A percentile compares a stretch with the other conserved stretches of the same genome.
phyloP scores from a whole-genome alignment of 352 stramenopile species.

The Phytophthora tentaculata region DNA sequence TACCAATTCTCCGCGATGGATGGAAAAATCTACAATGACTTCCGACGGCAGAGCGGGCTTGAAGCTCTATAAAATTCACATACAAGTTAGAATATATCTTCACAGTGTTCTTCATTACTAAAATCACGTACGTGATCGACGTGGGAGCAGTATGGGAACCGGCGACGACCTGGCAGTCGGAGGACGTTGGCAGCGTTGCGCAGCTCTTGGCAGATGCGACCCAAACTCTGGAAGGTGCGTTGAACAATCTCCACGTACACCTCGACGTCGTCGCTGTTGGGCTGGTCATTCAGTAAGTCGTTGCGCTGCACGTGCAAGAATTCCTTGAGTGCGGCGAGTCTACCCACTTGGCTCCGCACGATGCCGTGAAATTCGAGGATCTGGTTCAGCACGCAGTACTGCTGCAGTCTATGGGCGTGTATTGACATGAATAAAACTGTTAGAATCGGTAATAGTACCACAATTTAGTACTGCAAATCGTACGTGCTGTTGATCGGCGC shows the following conservation, averaged over 20 bases:
- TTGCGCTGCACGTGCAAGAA: conserved; percentile 55
- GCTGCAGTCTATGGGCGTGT: conserved; percentile 55
- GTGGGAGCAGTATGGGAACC: conserved; percentile 83
- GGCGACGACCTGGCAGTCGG: conserved; percentile 70
- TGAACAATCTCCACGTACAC: conserved; percentile 60
- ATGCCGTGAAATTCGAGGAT: conserved; percentile 85
- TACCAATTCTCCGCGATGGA: conserved; percentile 82
- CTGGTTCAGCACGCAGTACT: conserved; percentile 87
- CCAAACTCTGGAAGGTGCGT: conserved; percentile 57
- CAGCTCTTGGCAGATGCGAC: conserved; percentile 65
- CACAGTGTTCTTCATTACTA: neutral
- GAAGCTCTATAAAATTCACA: conserved; percentile 42
- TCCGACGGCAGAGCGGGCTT: conserved; percentile 73
- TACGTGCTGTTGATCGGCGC: conserved; percentile 58
- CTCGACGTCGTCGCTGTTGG: conserved; percentile 57
- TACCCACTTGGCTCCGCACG: conserved; percentile 61
- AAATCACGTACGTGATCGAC: conserved; percentile 72
- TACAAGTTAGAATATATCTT: conserved; percentile 7
- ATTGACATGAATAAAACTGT: conserved; percentile 1
- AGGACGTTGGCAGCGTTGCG: conserved; percentile 75
- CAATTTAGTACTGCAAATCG: conserved; percentile 14
- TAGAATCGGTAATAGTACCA: conserved; percentile 9
- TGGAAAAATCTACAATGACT: conserved; percentile 85
- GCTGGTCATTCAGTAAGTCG: conserved; percentile 45
- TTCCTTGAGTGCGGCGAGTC: conserved; percentile 53